These are phyloP conservation scores for Monilinia fructicola DNA, from an alignment of 2,329 filamentous ascomycete species.

Conservation along the genomic window DNA sequence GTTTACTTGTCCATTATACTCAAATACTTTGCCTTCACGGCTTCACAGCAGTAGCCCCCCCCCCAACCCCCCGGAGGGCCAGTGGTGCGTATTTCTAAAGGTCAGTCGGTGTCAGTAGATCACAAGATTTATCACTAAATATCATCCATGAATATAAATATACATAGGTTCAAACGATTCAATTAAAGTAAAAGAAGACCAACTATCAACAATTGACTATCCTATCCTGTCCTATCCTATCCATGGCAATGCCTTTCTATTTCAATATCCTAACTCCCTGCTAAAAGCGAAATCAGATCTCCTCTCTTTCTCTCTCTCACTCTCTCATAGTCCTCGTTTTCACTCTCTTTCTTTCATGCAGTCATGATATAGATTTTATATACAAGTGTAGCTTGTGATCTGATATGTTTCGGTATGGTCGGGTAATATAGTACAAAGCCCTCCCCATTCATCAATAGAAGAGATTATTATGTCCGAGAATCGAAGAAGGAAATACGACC, in stretches of 20 bases:
- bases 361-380: slow-evolving; percentile 17
- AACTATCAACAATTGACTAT: not conserved
- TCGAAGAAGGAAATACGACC: slow-evolving; percentile 11
- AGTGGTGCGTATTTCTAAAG: no score
- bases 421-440: slow-evolving; percentile 10
- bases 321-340: not conserved
- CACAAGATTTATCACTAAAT: not conserved
- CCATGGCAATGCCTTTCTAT: not conserved
- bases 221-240: not conserved
- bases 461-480: not conserved
- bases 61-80: no score
- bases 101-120: no score
- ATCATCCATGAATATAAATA: not conserved
- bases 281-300: slow-evolving; percentile 5
- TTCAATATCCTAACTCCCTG: slow-evolving; percentile 14
- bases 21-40: no score
- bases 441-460: not conserved
- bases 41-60: no score
- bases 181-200: slow-evolving; percentile 1
- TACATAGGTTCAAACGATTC: not conserved
- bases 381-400: slow-evolving; percentile 7
- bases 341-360: slow-evolving; percentile 11
- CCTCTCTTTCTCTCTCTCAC: not conserved
- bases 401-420: not conserved
- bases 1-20: no score